Evolutionary conservation across 2,329 filamentous ascomycete genomes (phyloP).

Genomic region (Decorospora gaudefroyi): DNA sequence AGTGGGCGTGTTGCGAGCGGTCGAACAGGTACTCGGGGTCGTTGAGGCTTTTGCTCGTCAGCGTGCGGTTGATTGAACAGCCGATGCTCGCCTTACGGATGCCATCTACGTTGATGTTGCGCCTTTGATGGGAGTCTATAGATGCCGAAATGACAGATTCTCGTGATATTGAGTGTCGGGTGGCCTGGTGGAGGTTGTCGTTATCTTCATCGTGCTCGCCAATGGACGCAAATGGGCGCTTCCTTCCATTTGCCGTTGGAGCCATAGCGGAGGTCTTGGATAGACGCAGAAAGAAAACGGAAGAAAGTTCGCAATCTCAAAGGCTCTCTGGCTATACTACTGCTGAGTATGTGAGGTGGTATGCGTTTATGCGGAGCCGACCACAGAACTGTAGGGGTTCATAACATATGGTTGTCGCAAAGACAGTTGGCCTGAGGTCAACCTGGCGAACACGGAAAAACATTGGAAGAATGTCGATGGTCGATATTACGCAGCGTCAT

Average conservation of each 20-base stretch:
- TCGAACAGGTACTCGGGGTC: conserved; percentile 35
- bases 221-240: conserved; percentile 14
- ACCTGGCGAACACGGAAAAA: conserved; percentile 7
- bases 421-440: conserved; percentile 1
- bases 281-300: no score
- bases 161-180: conserved; percentile 2
- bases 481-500: conserved; percentile 12
- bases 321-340: no score
- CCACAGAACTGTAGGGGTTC: no score
- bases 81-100: conserved; percentile 14
- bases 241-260: conserved; percentile 4
- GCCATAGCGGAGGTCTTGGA: conserved; percentile 5
- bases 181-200: conserved; percentile 10
- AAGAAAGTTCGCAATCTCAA: no score
- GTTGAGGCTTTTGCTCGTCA: conserved; percentile 23
- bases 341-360: no score
- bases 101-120: conserved; percentile 12
- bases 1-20: conserved; percentile 35
- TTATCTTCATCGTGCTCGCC: conserved; percentile 8
- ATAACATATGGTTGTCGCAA: no score
- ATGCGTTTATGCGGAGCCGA: no score
- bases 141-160: conserved; percentile 5
- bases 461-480: background rate
- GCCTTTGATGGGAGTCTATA: conserved; percentile 8
- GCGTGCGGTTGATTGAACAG: conserved; percentile 2